Conservation (phyloP, 148 eudicot genomes). For the Amaranthus cruentus region DNA sequence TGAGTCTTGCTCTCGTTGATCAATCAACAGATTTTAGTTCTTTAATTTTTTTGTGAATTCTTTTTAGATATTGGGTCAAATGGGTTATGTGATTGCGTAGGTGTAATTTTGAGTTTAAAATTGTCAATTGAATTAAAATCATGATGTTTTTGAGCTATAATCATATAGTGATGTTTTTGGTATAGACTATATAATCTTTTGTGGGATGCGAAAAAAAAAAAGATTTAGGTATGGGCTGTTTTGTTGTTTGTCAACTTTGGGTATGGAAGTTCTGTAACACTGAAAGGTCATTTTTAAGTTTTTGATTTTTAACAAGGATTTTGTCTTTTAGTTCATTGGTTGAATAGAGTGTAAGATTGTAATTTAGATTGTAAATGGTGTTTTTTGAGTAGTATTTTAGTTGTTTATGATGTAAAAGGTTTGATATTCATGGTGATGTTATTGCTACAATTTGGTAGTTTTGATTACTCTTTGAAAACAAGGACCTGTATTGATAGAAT, state of each 20-base stretch:
- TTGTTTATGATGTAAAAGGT: too few relatives aligned
- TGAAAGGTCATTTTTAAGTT: neutral
- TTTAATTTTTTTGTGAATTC: neutral
- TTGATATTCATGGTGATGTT: too few relatives aligned
- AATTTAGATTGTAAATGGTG: neutral
- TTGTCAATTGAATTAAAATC: neutral
- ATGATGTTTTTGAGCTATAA: neutral
- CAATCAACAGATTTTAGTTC: neutral
- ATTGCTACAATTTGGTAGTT: too few relatives aligned
- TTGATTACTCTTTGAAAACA: too few relatives aligned
- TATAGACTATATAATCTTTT: neutral
- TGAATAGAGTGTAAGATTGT: constrained; percentile 6
- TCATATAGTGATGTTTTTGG: too few relatives aligned
- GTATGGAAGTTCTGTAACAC: neutral
- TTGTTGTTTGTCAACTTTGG: constrained; percentile 10
- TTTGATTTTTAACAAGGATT: constrained; percentile 1
- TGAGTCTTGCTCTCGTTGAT: neutral
- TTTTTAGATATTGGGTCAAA: too few relatives aligned
- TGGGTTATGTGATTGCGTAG: too few relatives aligned
- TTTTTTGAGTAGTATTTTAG: too few relatives aligned
- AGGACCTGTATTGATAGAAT: too few relatives aligned
- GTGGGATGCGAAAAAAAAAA: neutral
- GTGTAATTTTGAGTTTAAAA: neutral
- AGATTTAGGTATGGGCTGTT: neutral
- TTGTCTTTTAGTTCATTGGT: neutral